Evolutionary conservation across 345 rosid species (phyloP).

Genomic region (Gossypium mustelinum): DNA sequence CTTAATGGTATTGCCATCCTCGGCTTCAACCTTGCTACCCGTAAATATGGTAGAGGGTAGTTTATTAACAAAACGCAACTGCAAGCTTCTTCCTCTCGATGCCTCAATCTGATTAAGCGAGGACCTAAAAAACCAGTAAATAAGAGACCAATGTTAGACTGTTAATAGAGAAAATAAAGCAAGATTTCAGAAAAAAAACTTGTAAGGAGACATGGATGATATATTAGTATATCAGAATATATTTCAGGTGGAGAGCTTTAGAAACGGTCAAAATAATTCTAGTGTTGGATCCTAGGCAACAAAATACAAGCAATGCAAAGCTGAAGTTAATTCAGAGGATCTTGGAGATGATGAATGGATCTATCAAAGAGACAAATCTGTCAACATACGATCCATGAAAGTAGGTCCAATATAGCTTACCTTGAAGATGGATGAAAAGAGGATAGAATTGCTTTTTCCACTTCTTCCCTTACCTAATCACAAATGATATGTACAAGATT

Average conservation of each 20-base stretch:
- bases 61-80: slow-evolving; percentile 41
- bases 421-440: slow-evolving; percentile 19
- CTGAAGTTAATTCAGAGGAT: neutral
- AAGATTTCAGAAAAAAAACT: neutral
- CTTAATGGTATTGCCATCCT: slow-evolving; percentile 35
- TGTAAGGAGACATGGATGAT: neutral
- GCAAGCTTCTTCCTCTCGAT: slow-evolving; percentile 28
- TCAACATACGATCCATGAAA: neutral
- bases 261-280: neutral
- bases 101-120: slow-evolving; percentile 26
- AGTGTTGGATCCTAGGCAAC: neutral
- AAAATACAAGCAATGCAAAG: neutral
- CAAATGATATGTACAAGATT: neutral
- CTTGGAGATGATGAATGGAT: neutral
- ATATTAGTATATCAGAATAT: neutral
- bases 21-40: slow-evolving; percentile 41
- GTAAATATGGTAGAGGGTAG: slow-evolving; percentile 51
- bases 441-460: slow-evolving; percentile 23
- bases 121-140: slow-evolving; percentile 20
- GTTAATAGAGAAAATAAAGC: neutral
- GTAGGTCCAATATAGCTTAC: slow-evolving; percentile 24
- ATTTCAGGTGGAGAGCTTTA: neutral
- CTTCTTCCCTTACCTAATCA: slow-evolving; percentile 48
- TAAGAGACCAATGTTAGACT: neutral
- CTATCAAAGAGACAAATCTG: neutral